These are phyloP conservation scores for Nitzschia inconspicua DNA, from an alignment of 108 stramenopile species.

Conservation along the genomic window DNA sequence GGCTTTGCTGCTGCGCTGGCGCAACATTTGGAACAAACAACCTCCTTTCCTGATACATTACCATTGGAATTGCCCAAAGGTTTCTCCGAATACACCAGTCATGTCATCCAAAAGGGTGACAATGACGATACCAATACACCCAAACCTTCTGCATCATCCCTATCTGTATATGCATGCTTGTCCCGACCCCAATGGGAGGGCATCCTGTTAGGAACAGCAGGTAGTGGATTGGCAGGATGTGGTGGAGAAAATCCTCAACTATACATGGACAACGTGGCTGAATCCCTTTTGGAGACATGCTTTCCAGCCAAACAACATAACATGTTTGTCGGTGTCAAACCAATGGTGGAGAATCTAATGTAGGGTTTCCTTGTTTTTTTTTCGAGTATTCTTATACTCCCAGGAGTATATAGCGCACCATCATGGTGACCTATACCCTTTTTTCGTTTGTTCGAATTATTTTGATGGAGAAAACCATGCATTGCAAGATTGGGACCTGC, in stretches of 20 bases:
- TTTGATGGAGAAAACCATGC: too few species aligned
- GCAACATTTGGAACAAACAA: conserved; percentile 43
- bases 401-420: too few species aligned
- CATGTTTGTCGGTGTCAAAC: conserved; percentile 60
- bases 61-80: conserved; percentile 17
- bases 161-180: conserved; percentile 19
- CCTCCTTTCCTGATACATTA: conserved; percentile 31
- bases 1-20: conserved; percentile 52
- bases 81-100: background rate
- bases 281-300: conserved; percentile 55
- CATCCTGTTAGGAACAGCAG: conserved; percentile 37
- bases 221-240: conserved; percentile 45
- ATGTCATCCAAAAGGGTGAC: too few species aligned
- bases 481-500: too few species aligned
- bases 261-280: conserved; percentile 74
- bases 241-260: conserved; percentile 57
- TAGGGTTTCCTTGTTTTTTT: conserved; percentile 12
- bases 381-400: too few species aligned
- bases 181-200: conserved; percentile 45
- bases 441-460: too few species aligned
- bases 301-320: conserved; percentile 63
- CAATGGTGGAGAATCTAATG: conserved; percentile 75
- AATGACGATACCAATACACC: background rate
- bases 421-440: too few species aligned
- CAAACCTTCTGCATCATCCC: background rate